Conservation (phyloP, 495 filamentous ascomycete species). For the Chaetomium cochliodes region DNA sequence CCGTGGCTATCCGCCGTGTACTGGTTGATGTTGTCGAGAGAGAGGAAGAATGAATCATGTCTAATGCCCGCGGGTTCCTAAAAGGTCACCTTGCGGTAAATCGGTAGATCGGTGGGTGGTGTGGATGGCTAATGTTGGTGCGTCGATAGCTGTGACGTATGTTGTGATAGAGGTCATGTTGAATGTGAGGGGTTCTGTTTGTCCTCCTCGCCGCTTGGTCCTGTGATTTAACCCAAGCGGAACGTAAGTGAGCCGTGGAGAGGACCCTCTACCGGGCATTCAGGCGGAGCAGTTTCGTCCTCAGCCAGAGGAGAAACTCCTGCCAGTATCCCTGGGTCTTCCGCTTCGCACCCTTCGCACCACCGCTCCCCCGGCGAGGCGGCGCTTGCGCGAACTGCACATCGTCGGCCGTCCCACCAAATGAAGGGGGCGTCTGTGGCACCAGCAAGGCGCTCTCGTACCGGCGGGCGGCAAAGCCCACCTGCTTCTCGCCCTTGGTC, state of each 20-base stretch:
- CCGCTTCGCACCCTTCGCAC: slow-evolving; percentile 40
- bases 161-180: neutral
- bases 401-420: slow-evolving; percentile 32
- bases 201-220: slow-evolving; percentile 7
- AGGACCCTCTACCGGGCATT: slow-evolving; percentile 28
- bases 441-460: slow-evolving; percentile 41
- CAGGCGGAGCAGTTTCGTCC: slow-evolving; percentile 50
- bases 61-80: neutral
- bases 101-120: neutral
- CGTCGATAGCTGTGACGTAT: neutral
- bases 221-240: slow-evolving; percentile 9
- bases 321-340: slow-evolving; percentile 56
- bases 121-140: neutral
- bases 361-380: slow-evolving; percentile 36
- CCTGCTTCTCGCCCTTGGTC: slow-evolving; percentile 28
- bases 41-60: neutral
- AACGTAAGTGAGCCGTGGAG: neutral
- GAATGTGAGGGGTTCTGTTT: neutral
- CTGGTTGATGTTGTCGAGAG: neutral
- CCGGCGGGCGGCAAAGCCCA: slow-evolving; percentile 44
- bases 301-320: slow-evolving; percentile 55
- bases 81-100: neutral
- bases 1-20: neutral
- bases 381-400: slow-evolving; percentile 38
- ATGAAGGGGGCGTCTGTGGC: slow-evolving; percentile 28